Base-by-base conservation (phyloP, 2,329 filamentous ascomycete genomes). In the Ceratocystis harringtonii region DNA sequence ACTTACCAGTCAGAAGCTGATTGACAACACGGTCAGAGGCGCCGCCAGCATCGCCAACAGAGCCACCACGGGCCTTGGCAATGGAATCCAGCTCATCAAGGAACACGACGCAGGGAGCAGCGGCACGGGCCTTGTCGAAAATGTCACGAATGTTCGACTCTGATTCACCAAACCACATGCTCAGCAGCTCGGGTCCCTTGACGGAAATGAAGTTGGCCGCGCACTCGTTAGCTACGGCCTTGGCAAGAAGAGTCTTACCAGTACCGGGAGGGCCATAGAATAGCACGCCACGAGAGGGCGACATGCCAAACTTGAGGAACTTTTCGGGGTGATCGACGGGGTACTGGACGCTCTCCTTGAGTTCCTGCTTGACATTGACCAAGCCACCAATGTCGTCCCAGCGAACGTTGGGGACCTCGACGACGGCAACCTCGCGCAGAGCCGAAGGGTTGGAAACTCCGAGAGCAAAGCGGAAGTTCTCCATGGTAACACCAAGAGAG, bases 81-180 rank as follows among this genome's bases (percentile, higher is more conserved):
- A 99, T 99, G 0, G 94, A 99, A 74, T 99, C 94, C 77, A 99
- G 79, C 81, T 99, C 94, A 72, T 99, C 94, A 70, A 99, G 84
- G 87, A 99, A 99, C 72, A 99, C 94, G 69, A 99, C 90, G 72
- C 95, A 99, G 78, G 94, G 94, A 72, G 94, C 94, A 68, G 95
- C 94, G 69, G 94, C 95, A 75, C 94, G 90, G 70, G 94, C 94
- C 85, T 97, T 99, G 85, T 99, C 94, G 77, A 99, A 99, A 73
- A 99, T 99, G 76, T 99, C 94, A 75, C 94, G 90, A 70, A 99
- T 97, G 80, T 99, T 99, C 85, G 90, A 96, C 80, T 99, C 95
- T 65, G 94, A 99, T 80, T 99, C 94, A 86, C 94, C 94, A 74
- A 99, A 99, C 94, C 94, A 99, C 94, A 99, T 99, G 77, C 91